Percentiles rank a stretch among this genome's conserved stretches.
These are phyloP conservation scores for Inga leiocalycina DNA, from an alignment of 306 rosid genomes.

Conservation along the genomic window DNA sequence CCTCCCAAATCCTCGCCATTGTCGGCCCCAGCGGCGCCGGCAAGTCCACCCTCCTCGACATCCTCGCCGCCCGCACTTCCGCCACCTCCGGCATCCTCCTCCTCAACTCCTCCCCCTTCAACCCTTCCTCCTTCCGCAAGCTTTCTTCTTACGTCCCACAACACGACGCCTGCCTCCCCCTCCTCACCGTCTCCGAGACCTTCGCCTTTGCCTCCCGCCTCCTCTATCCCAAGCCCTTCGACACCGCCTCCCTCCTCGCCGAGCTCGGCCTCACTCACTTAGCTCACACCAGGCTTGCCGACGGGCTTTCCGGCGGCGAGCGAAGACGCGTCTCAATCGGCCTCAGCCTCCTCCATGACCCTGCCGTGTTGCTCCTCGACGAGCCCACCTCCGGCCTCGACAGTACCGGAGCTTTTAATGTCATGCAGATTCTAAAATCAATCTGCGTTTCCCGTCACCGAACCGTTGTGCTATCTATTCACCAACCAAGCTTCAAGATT, in stretches of 20 bases:
- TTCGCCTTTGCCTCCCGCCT: conserved; percentile 77
- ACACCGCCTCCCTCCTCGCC: conserved; percentile 55
- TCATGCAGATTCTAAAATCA: conserved; percentile 75
- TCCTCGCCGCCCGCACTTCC: conserved; percentile 70
- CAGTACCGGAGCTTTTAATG: conserved; percentile 76
- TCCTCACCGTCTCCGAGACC: conserved; percentile 83
- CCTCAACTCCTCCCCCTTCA: conserved; percentile 74
- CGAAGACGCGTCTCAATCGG: conserved; percentile 84
- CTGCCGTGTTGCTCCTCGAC: conserved; percentile 74
- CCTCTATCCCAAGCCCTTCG: conserved; percentile 53
- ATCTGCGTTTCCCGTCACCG: conserved; percentile 62
- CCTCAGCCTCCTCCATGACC: conserved; percentile 84
- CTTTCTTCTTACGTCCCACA: conserved; percentile 94
- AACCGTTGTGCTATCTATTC: conserved; percentile 79
- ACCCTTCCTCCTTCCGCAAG: conserved; percentile 75
- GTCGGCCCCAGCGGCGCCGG: conserved; percentile 99
- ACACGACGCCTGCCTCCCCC: conserved; percentile 78
- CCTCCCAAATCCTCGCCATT: conserved; percentile 77
- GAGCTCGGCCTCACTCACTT: conserved; percentile 67
- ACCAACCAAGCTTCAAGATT: conserved; percentile 89
- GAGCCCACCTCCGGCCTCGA: conserved; percentile 98
- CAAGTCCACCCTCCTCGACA: conserved; percentile 90
- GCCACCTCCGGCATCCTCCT: conserved; percentile 65
- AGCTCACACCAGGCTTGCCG: conserved; percentile 63
- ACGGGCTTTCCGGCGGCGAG: conserved; percentile 83